Conservation (phyloP, 2,329 filamentous ascomycete genomes). For the Metarhizium anisopliae region DNA sequence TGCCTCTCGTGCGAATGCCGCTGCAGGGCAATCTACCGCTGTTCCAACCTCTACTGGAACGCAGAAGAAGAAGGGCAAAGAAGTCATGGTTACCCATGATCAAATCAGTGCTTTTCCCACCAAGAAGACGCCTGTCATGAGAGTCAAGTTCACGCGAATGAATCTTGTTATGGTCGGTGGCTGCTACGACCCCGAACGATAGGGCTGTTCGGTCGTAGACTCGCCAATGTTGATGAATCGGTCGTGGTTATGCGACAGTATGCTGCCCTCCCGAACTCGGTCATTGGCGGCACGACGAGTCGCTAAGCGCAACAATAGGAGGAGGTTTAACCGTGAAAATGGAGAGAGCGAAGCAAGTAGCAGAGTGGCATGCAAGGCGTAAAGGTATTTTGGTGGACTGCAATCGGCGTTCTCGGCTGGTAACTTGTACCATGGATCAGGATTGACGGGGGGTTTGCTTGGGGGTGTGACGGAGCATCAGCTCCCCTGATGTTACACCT, state of each 20-base stretch:
- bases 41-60: conserved; percentile 19
- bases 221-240: neutral
- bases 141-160: conserved; percentile 90
- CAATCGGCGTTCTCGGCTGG: neutral
- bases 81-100: conserved; percentile 81
- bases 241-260: neutral
- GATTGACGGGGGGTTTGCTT: neutral
- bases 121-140: conserved; percentile 92
- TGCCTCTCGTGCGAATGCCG: conserved; percentile 13
- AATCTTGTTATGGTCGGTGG: conserved; percentile 86
- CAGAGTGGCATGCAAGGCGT: neutral
- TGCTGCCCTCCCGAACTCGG: conserved; percentile 4
- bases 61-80: conserved; percentile 74
- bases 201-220: conserved; percentile 12
- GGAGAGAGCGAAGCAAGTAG: neutral
- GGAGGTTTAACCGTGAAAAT: neutral
- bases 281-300: conserved; percentile 4
- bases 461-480: neutral
- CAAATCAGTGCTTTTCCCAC: conserved; percentile 93
- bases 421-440: neutral
- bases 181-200: conserved; percentile 49
- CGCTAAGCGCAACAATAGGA: conserved; percentile 4
- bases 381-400: neutral
- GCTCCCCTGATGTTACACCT: neutral
- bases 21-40: conserved; percentile 18